Conservation (phyloP, 1,139 yeast species). For the Diutina siamensis region DNA sequence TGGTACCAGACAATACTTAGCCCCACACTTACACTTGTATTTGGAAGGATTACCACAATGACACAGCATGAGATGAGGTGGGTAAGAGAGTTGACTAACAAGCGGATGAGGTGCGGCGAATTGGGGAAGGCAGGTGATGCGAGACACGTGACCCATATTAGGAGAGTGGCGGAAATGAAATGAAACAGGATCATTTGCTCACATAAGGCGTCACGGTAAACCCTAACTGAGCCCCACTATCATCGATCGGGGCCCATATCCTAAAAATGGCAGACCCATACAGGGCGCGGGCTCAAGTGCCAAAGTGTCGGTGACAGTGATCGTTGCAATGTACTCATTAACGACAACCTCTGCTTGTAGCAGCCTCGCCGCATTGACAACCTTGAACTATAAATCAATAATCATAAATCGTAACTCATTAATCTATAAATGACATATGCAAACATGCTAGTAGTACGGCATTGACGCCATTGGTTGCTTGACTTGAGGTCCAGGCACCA, state of each 20-base stretch:
- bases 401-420: background rate
- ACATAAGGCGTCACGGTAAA: no score
- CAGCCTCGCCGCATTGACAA: no score
- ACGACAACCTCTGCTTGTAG: no score
- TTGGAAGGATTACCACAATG: background rate
- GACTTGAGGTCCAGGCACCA: no score
- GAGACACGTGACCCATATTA: background rate
- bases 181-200: no score
- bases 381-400: no score
- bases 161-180: background rate
- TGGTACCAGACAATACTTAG: background rate
- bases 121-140: background rate
- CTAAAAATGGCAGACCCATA: background rate
- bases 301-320: no score
- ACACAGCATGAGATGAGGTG: background rate
- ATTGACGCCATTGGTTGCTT: background rate
- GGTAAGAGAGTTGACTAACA: background rate
- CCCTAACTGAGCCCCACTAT: background rate
- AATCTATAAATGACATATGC: background rate
- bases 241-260: background rate
- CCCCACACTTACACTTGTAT: constrained; percentile 5
- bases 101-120: background rate
- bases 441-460: background rate
- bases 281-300: background rate
- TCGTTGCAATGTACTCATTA: no score